Base-by-base conservation (phyloP, 352 stramenopile genomes). In the Phytophthora hybrid region DNA sequence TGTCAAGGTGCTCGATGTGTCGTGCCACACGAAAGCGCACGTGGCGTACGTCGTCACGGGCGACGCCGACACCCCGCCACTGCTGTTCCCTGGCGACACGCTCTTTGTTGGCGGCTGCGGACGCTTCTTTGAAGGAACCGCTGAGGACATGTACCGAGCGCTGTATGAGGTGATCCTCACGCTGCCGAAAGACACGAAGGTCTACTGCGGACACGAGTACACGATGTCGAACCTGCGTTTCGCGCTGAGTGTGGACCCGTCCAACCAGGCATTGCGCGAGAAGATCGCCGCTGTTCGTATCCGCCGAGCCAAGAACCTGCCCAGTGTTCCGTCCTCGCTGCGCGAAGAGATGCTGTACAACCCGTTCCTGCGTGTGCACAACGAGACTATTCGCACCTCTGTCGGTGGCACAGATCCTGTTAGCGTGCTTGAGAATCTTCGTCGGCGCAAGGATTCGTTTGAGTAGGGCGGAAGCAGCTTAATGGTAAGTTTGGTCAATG, bases 181-280 rank as follows among this genome's bases (percentile, higher is more conserved):
- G 26, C 78, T 97, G 8, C 90, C 89, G 7, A 92, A 92, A 59
- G 90, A 97, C 66, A 97, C 92, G 1, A 89, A 88, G 41, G 85
- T 97, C 16, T 97, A 97, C 76, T 97, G 90, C 64, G 91, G 92
- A 18, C 92, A 97, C 70, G 92, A 97, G 84, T 99, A 99, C 71
- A 98, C 96, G 1, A 83, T 95, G 83, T 86, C 86, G 49, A 99
- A 99, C 80, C 80, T 97, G 21, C 91, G 89, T 31, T 99, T 98
- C 64, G 97, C 97, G 4, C 73, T 98, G 49, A 98, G 85, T 65
- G 89, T 98, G 9, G 96, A 99, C 71, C 95, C 96, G 23, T 93
- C 91, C 14, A 98, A 99, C 83, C 79, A 79, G 3, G 85, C 85
- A 21, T 73, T 98, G 69, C 83, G 79, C 10, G 87, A 97, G 57